Evolutionary conservation across 2,329 filamentous ascomycete species (phyloP).

Genomic region (Epichloe festucae): DNA sequence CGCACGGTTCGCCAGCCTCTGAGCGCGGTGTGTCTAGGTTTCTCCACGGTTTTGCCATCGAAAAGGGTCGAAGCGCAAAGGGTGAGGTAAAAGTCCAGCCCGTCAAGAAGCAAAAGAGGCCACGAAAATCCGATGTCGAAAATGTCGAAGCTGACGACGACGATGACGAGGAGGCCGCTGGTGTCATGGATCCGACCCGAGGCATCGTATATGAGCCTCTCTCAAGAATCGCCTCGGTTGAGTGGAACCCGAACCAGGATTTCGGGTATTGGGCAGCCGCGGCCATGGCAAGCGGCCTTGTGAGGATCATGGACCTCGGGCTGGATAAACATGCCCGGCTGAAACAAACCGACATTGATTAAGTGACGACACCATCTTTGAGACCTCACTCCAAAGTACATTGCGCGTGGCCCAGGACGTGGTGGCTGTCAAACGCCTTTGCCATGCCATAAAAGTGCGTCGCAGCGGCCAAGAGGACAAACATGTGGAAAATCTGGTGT

Average conservation of each 20-base stretch:
- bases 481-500: slow-evolving; percentile 90
- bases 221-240: slow-evolving; percentile 47
- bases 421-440: slow-evolving; percentile 77
- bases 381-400: slow-evolving; percentile 23
- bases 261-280: slow-evolving; percentile 55
- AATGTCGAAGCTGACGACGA: slow-evolving; percentile 14
- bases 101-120: slow-evolving; percentile 23
- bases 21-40: slow-evolving; percentile 37
- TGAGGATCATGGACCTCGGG: slow-evolving; percentile 54
- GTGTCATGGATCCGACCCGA: slow-evolving; percentile 25
- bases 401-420: slow-evolving; percentile 42
- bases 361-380: neutral
- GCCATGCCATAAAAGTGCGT: slow-evolving; percentile 71
- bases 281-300: slow-evolving; percentile 52
- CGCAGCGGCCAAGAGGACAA: slow-evolving; percentile 71
- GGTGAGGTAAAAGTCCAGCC: slow-evolving; percentile 25
- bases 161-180: slow-evolving; percentile 20
- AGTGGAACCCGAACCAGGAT: slow-evolving; percentile 56
- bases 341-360: neutral
- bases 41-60: slow-evolving; percentile 36
- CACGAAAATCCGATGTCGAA: slow-evolving; percentile 19
- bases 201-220: slow-evolving; percentile 47
- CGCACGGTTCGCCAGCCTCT: slow-evolving; percentile 14
- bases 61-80: slow-evolving; percentile 35
- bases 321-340: slow-evolving; percentile 21